Evolutionary conservation across 306 rosid species (phyloP).

Genomic region (Prunus campanulata): DNA sequence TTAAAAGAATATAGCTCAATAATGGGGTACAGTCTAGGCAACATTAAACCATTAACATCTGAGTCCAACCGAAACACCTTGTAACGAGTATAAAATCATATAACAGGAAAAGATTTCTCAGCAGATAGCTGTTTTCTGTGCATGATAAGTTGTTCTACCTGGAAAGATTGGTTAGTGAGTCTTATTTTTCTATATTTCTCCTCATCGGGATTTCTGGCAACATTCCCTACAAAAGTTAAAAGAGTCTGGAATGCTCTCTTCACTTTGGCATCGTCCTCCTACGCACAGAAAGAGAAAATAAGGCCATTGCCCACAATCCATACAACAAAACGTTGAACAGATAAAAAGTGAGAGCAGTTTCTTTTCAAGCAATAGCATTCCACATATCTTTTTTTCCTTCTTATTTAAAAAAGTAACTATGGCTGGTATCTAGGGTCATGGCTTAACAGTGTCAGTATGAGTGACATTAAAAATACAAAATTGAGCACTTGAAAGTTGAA

Average conservation of each 20-base stretch:
- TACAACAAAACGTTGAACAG: not conserved
- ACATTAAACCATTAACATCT: not conserved
- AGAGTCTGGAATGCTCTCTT: conserved; percentile 89
- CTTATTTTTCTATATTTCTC: conserved; percentile 91
- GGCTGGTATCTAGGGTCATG: not conserved
- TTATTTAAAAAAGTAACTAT: not conserved
- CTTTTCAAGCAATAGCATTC: conserved; percentile 7
- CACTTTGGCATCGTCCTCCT: conserved; percentile 83
- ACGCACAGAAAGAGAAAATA: not conserved
- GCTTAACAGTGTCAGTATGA: not conserved
- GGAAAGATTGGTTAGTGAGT: conserved; percentile 72
- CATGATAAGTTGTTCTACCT: conserved; percentile 46
- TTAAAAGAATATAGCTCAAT: not conserved
- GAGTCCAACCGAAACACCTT: not conserved
- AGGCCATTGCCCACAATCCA: conserved; percentile 3
- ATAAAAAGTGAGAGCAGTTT: not conserved
- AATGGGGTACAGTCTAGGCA: not conserved
- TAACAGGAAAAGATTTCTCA: not conserved
- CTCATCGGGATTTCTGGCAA: conserved; percentile 72
- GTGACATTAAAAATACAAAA: not conserved
- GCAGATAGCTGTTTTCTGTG: not conserved
- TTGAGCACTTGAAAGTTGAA: not conserved
- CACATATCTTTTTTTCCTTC: not conserved
- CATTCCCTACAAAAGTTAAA: conserved; percentile 76
- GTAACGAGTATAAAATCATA: not conserved